These are phyloP conservation scores for Fusarium newnesense DNA, from an alignment of 2,329 filamentous ascomycete species.

Conservation along the genomic window DNA sequence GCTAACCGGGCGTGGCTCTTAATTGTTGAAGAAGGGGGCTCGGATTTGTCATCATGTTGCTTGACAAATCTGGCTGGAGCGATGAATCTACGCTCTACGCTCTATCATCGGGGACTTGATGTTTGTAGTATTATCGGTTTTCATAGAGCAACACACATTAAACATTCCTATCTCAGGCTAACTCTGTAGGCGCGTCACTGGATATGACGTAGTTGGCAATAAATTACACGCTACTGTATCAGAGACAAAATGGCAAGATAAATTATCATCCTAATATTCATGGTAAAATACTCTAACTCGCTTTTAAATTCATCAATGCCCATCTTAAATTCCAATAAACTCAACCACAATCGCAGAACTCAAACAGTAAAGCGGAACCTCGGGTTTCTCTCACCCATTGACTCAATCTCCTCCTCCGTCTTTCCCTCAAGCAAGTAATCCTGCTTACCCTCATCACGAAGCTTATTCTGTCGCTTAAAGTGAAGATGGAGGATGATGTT, in stretches of 20 bases:
- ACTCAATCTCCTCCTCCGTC: constrained; percentile 53
- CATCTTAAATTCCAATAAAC: fast-evolving
- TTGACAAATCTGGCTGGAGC: too few species aligned
- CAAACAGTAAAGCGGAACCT: constrained; percentile 44
- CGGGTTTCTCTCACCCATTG: constrained; percentile 55
- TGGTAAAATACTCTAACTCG: neutral
- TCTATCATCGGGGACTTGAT: fast-evolving
- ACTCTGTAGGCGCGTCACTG: fast-evolving
- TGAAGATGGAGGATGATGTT: constrained; percentile 42
- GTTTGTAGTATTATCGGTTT: too few species aligned
- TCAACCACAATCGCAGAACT: fast-evolving
- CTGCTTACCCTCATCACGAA: constrained; percentile 49
- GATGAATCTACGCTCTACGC: fast-evolving
- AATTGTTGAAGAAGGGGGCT: fast-evolving
- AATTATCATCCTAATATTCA: neutral
- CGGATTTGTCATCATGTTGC: fast-evolving
- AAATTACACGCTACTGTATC: fast-evolving
- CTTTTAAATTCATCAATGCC: fast-evolving
- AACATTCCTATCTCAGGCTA: fast-evolving
- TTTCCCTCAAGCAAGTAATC: constrained; percentile 54
- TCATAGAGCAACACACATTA: too few species aligned
- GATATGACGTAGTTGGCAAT: fast-evolving
- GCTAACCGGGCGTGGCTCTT: constrained; percentile 49
- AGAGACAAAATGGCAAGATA: fast-evolving
- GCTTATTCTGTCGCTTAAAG: constrained; percentile 49